Conservation (phyloP, 2,329 filamentous ascomycete species). For the Calonectria fujianensis region DNA sequence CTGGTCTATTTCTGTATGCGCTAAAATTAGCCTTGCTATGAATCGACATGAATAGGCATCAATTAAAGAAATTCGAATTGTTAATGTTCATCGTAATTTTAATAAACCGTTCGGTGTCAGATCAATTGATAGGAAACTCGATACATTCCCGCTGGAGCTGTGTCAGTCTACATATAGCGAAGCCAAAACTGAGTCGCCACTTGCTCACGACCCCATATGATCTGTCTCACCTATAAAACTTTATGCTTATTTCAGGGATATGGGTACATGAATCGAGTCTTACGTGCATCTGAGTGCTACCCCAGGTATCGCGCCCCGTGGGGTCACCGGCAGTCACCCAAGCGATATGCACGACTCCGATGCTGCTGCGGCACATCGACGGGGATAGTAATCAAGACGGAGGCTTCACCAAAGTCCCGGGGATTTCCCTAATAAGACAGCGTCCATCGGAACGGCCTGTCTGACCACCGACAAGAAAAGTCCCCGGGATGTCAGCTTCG, state of each 20-base stretch:
- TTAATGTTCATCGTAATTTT: too few relatives aligned
- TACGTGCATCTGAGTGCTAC: not conserved
- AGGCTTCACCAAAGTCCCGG: not conserved
- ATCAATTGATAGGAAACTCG: too few relatives aligned
- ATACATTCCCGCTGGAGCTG: too few relatives aligned
- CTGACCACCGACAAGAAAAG: not conserved
- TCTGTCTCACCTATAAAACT: not conserved
- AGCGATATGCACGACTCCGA: not conserved
- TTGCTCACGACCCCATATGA: not conserved
- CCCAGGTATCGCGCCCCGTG: not conserved
- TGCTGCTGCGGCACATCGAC: not conserved
- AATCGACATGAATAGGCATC: too few relatives aligned
- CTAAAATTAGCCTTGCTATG: too few relatives aligned
- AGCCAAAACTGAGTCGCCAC: too few relatives aligned
- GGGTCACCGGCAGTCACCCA: not conserved
- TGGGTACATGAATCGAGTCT: not conserved
- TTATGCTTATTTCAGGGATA: not conserved
- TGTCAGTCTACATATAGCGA: too few relatives aligned
- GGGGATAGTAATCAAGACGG: not conserved
- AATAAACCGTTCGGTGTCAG: too few relatives aligned
- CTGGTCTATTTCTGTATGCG: too few relatives aligned
- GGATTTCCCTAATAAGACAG: not conserved
- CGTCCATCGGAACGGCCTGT: not conserved
- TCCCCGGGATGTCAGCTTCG: not conserved
- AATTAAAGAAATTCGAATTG: too few relatives aligned